These are phyloP conservation scores for Exophiala viscosa DNA, from an alignment of 2,329 filamentous ascomycete species.

Conservation along the genomic window DNA sequence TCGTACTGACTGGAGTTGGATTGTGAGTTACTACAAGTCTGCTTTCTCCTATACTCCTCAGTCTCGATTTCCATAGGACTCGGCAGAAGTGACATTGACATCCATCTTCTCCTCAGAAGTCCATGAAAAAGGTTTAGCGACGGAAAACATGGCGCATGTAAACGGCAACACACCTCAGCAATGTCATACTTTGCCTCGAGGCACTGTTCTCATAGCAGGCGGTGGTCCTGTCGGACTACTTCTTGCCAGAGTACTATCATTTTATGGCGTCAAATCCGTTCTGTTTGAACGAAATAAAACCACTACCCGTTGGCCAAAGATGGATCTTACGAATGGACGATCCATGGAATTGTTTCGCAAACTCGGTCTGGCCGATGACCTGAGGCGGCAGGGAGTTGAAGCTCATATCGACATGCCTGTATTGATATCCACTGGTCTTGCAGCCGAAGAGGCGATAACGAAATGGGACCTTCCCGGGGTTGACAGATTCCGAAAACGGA, in stretches of 20 bases:
- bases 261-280: constrained; percentile 24
- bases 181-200: constrained; percentile 1
- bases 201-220: constrained; percentile 43
- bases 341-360: constrained; percentile 36
- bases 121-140: background rate
- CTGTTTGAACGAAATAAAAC: constrained; percentile 30
- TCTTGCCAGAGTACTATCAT: constrained; percentile 32
- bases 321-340: constrained; percentile 37
- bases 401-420: constrained; percentile 6
- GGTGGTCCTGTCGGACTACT: constrained; percentile 45
- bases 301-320: constrained; percentile 38
- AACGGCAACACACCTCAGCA: background rate
- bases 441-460: constrained; percentile 9
- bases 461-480: constrained; percentile 12
- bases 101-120: background rate
- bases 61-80: no score
- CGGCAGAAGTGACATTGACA: background rate
- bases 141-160: no score
- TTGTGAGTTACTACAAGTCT: no score
- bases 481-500: constrained; percentile 23
- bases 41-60: no score
- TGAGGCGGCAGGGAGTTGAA: constrained; percentile 9
- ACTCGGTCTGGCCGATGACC: constrained; percentile 16
- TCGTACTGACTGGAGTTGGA: no score
- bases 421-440: constrained; percentile 7